These are phyloP conservation scores for Leishmania braziliensis DNA, from an alignment of 208 protist species.

Conservation along the genomic window DNA sequence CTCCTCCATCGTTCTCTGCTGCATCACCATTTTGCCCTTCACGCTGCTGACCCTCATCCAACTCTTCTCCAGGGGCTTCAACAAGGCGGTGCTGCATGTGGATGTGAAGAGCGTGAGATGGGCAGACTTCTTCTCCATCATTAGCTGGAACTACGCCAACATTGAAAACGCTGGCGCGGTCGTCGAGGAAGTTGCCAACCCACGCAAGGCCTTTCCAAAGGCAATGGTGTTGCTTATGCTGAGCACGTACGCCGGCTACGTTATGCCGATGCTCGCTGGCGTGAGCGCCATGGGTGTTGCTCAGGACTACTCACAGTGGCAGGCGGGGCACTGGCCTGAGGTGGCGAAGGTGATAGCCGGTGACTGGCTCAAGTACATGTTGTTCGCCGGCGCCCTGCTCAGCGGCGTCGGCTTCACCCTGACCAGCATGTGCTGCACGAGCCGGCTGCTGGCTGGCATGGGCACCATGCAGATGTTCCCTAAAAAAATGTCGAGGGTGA, in stretches of 20 bases:
- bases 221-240: slow-evolving; percentile 79
- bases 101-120: slow-evolving; percentile 61
- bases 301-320: slow-evolving; percentile 70
- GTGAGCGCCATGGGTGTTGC: slow-evolving; percentile 70
- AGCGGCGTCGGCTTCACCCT: slow-evolving; percentile 82
- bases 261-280: slow-evolving; percentile 79
- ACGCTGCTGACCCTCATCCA: slow-evolving; percentile 67
- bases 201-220: slow-evolving; percentile 44
- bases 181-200: slow-evolving; percentile 80
- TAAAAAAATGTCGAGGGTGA: slow-evolving; percentile 69
- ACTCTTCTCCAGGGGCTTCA: slow-evolving; percentile 72
- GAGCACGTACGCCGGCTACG: slow-evolving; percentile 75
- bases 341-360: slow-evolving; percentile 63
- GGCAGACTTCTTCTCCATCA: slow-evolving; percentile 79
- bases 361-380: slow-evolving; percentile 77
- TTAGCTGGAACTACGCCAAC: slow-evolving; percentile 90
- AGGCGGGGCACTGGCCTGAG: slow-evolving; percentile 79
- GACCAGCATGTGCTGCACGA: slow-evolving; percentile 87
- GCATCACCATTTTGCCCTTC: slow-evolving; percentile 72
- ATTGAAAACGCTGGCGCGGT: slow-evolving; percentile 85
- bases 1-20: slow-evolving; percentile 63
- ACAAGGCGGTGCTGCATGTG: slow-evolving; percentile 65
- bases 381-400: slow-evolving; percentile 73
- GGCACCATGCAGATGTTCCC: slow-evolving; percentile 89
- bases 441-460: slow-evolving; percentile 79